Conservation (phyloP, 495 filamentous ascomycete species). For the Aspergillus diversus region DNA sequence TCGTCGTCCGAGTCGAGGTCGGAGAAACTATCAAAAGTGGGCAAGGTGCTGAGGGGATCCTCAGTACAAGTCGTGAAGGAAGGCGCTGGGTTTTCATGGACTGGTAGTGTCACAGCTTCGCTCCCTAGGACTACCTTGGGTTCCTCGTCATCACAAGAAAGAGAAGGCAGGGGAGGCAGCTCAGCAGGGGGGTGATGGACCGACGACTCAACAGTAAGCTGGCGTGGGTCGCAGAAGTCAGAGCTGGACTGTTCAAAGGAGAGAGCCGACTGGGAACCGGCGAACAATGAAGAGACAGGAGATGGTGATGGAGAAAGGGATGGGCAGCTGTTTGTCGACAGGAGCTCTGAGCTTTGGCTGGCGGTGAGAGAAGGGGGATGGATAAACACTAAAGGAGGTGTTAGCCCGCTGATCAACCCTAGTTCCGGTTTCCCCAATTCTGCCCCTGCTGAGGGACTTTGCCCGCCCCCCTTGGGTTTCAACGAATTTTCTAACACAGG, state of each 20-base stretch:
- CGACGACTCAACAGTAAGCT: constrained; percentile 77
- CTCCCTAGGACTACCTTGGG: constrained; percentile 74
- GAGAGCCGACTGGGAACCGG: constrained; percentile 62
- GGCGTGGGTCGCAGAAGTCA: constrained; percentile 92
- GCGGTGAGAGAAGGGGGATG: constrained; percentile 70
- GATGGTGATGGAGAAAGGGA: constrained; percentile 81
- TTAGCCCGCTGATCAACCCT: constrained; percentile 31
- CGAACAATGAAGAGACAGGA: constrained; percentile 62
- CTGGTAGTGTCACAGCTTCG: constrained; percentile 60
- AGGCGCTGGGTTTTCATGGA: constrained; percentile 52
- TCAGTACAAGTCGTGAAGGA: constrained; percentile 52
- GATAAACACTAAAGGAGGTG: constrained; percentile 68
- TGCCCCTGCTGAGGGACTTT: not conserved
- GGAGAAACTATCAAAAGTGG: constrained; percentile 80
- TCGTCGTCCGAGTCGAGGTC: constrained; percentile 95
- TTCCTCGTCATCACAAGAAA: constrained; percentile 74
- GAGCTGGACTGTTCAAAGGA: constrained; percentile 38
- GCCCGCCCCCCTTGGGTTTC: not conserved
- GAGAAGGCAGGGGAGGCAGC: constrained; percentile 69
- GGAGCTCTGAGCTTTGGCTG: constrained; percentile 69
- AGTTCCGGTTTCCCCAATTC: not conserved
- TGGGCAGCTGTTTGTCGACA: constrained; percentile 73
- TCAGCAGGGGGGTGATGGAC: constrained; percentile 59
- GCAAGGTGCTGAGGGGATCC: constrained; percentile 63
- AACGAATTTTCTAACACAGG: not conserved